phyloP scores from a whole-genome alignment of 78 protist species.

The Dictyostelium capitatum region DNA sequence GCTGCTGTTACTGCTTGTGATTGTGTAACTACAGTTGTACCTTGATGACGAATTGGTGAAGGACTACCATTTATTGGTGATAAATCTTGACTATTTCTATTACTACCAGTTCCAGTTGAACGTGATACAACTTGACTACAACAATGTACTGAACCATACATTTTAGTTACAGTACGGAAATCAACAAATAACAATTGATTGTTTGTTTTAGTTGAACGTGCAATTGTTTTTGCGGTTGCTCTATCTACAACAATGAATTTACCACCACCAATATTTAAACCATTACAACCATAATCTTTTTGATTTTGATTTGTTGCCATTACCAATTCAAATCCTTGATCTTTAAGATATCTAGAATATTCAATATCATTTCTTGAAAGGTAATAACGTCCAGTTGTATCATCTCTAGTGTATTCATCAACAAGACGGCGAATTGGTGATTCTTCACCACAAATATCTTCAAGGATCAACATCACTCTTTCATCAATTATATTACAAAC shows the following conservation, averaged over 20 bases:
- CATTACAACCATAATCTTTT: slow-evolving; percentile 90
- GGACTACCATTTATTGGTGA: background rate
- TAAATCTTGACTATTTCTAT: background rate
- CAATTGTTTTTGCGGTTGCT: slow-evolving; percentile 84
- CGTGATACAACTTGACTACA: slow-evolving; percentile 87
- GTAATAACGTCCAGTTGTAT: slow-evolving; percentile 50
- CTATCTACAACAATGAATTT: slow-evolving; percentile 87
- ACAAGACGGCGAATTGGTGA: slow-evolving; percentile 85
- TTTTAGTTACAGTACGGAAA: slow-evolving; percentile 88
- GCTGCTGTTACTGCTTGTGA: background rate
- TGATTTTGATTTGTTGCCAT: slow-evolving; percentile 85
- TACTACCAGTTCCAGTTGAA: background rate
- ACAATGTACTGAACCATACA: slow-evolving; percentile 96
- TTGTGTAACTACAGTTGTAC: background rate
- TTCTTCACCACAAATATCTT: slow-evolving; percentile 82
- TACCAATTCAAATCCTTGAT: slow-evolving; percentile 89
- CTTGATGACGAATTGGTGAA: background rate
- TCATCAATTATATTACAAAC: slow-evolving; percentile 86
- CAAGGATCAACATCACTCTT: slow-evolving; percentile 64
- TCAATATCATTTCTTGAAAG: slow-evolving; percentile 75
- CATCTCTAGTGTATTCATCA: slow-evolving; percentile 82
- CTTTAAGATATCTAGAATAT: slow-evolving; percentile 70
- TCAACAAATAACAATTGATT: slow-evolving; percentile 76
- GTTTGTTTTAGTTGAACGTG: slow-evolving; percentile 28
- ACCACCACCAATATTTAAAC: slow-evolving; percentile 93